A percentile compares a stretch with the other conserved stretches of the same genome.
Evolutionary conservation across 441 rosid species (phyloP).

Genomic region (Arabidopsis hybrid): DNA sequence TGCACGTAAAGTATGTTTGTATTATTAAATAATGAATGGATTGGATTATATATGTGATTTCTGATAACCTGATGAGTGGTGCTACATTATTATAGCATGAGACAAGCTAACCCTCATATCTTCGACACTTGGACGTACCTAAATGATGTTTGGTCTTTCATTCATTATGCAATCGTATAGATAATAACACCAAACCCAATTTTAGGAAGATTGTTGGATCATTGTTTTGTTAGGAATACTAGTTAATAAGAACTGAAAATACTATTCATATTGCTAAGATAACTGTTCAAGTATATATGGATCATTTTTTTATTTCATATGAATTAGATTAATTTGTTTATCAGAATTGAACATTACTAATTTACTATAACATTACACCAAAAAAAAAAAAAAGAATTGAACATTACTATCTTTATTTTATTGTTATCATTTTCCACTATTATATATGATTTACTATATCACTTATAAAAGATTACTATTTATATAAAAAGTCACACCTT

Average conservation of each 20-base stretch:
- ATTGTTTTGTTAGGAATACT: not conserved
- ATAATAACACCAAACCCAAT: not conserved
- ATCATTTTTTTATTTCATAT: not conserved
- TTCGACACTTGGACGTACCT: conserved; percentile 26
- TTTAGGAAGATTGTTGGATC: not conserved
- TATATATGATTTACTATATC: too few relatives aligned
- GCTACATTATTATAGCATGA: conserved; percentile 5
- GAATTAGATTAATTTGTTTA: not conserved
- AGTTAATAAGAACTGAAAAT: not conserved
- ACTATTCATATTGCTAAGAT: not conserved
- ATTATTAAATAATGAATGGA: conserved; percentile 4
- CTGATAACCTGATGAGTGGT: conserved; percentile 15
- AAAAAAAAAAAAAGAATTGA: not conserved
- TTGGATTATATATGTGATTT: not conserved
- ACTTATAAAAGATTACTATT: too few relatives aligned
- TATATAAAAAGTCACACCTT: not conserved
- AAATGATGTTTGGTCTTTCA: conserved; percentile 3
- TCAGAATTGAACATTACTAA: not conserved
- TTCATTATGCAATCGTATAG: too few relatives aligned
- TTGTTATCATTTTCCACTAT: not conserved
- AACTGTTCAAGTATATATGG: not conserved
- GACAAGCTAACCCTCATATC: conserved; percentile 26
- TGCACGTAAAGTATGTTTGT: conserved; percentile 20
- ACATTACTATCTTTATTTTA: not conserved
- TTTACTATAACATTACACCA: too few relatives aligned